These are phyloP conservation scores for Psophocarpus tetragonolobus DNA, from an alignment of 306 rosid species.

Conservation along the genomic window DNA sequence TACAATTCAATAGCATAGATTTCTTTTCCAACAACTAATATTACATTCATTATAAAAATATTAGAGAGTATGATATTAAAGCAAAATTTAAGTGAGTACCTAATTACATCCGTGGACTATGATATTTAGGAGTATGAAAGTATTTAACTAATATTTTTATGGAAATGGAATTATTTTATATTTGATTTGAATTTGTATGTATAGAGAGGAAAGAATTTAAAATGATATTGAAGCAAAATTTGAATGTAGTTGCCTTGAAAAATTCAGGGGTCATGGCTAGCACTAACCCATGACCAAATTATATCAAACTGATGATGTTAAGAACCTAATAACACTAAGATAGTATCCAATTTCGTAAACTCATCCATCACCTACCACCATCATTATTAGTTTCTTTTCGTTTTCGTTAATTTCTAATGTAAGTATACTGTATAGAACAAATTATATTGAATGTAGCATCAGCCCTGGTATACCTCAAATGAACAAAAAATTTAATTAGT, in stretches of 20 bases:
- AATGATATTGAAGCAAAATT: neutral
- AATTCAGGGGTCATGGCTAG: neutral
- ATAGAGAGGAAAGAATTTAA: neutral
- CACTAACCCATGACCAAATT: neutral
- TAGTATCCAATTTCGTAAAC: neutral
- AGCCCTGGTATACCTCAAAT: neutral
- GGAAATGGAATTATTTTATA: too few species aligned
- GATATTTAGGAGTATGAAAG: too few species aligned
- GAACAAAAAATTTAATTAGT: neutral
- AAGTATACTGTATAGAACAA: too few species aligned
- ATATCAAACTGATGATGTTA: neutral
- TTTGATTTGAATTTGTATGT: too few species aligned
- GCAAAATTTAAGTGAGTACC: too few species aligned
- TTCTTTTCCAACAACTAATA: too few species aligned
- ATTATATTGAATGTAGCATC: neutral
- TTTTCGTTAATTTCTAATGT: too few species aligned
- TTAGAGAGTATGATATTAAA: too few species aligned
- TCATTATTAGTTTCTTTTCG: neutral
- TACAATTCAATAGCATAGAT: too few species aligned
- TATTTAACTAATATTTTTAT: too few species aligned
- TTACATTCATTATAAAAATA: too few species aligned
- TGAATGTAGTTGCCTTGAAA: neutral
- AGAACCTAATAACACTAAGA: neutral
- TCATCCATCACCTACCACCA: conserved; percentile 21
- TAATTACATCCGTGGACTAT: too few species aligned